Conservation (phyloP, 2,329 filamentous ascomycete genomes). For the Microdochium paspali region DNA sequence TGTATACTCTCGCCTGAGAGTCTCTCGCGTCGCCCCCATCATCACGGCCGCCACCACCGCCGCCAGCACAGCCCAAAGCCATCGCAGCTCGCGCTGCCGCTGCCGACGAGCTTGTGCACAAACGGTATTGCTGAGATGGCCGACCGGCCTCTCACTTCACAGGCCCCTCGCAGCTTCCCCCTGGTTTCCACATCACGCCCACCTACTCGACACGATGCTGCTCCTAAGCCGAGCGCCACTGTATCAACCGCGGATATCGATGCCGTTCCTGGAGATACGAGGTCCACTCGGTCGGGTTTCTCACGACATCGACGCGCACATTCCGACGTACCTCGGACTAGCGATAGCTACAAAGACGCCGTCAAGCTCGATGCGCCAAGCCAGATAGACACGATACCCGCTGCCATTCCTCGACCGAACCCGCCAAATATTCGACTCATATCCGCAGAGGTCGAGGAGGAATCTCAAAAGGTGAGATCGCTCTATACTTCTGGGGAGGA, state of each 20-base stretch:
- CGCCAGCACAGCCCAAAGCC: neutral
- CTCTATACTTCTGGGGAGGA: slow-evolving; percentile 50
- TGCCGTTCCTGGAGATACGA: neutral
- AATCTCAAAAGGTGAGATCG: slow-evolving; percentile 60
- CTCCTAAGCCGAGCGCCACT: neutral
- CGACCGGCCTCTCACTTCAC: neutral
- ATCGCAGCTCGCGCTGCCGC: neutral
- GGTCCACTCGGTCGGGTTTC: neutral
- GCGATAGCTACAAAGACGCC: neutral
- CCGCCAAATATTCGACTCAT: slow-evolving; percentile 41
- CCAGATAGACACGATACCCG: neutral
- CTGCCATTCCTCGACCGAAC: slow-evolving; percentile 7
- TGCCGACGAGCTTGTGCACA: neutral
- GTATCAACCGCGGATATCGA: neutral
- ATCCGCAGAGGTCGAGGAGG: slow-evolving; percentile 47
- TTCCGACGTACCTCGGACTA: neutral
- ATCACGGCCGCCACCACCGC: neutral
- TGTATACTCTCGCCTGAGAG: neutral
- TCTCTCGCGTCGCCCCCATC: too few relatives aligned
- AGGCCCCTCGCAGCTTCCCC: neutral
- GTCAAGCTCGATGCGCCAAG: neutral
- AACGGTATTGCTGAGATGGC: neutral
- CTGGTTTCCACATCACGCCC: neutral
- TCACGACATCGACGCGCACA: neutral
- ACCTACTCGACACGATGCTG: neutral